Evolutionary conservation across 2,329 filamentous ascomycete species (phyloP).

Genomic region (Apiospora phragmitis): DNA sequence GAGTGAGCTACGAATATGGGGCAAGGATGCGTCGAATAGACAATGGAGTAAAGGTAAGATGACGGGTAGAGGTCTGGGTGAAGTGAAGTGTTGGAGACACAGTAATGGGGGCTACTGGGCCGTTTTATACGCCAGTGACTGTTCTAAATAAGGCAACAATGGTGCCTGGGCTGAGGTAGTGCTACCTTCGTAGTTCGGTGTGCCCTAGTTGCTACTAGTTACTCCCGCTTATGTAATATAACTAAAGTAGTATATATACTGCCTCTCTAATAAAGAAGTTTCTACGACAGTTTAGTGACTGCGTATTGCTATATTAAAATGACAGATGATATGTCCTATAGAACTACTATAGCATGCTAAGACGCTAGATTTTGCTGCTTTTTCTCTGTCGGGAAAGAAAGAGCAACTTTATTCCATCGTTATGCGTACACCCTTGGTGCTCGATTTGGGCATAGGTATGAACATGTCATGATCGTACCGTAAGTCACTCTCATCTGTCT

Average conservation of each 20-base stretch:
- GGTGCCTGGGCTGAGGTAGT: background rate
- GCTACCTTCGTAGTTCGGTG: background rate
- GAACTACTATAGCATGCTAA: background rate
- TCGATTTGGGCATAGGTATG: slow-evolving; percentile 18
- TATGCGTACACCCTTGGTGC: slow-evolving; percentile 15
- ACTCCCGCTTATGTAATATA: background rate
- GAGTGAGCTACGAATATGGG: background rate
- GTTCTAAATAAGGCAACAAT: background rate
- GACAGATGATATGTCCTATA: too few relatives aligned
- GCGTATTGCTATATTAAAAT: background rate
- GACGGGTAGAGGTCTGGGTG: background rate
- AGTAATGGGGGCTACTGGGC: background rate
- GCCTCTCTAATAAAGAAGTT: background rate
- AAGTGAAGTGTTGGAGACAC: background rate
- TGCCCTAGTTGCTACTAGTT: background rate
- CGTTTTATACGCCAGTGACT: background rate
- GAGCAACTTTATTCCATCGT: background rate
- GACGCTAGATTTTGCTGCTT: background rate
- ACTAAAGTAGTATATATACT: background rate
- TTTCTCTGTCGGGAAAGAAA: background rate
- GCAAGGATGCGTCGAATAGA: background rate
- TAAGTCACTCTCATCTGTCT: slow-evolving; percentile 25
- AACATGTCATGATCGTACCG: slow-evolving; percentile 30
- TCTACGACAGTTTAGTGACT: background rate
- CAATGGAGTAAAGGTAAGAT: background rate